Evolutionary conservation across 2,329 filamentous ascomycete genomes (phyloP).

Genomic region (Trichothecium roseum): DNA sequence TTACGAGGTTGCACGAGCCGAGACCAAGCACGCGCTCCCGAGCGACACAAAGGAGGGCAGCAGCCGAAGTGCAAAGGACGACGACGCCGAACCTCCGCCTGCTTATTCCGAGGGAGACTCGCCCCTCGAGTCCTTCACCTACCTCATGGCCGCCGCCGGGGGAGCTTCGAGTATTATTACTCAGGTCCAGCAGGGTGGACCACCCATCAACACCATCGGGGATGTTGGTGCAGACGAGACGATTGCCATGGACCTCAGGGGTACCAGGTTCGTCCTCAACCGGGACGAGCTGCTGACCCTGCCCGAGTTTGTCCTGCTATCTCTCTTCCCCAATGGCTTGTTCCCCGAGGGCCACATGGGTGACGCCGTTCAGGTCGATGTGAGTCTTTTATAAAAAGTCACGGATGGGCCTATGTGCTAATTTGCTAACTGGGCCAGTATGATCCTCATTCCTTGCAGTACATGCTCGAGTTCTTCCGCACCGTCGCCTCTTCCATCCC

Average conservation of each 20-base stretch:
- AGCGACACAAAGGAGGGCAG: constrained; percentile 68
- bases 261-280: constrained; percentile 86
- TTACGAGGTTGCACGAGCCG: constrained; percentile 50
- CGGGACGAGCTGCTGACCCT: constrained; percentile 90
- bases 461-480: constrained; percentile 99
- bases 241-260: constrained; percentile 89
- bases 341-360: constrained; percentile 95
- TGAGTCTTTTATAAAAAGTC: constrained; percentile 41
- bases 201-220: constrained; percentile 82
- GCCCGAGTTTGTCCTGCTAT: constrained; percentile 92
- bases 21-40: constrained; percentile 80
- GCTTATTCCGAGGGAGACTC: constrained; percentile 93
- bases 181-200: constrained; percentile 90
- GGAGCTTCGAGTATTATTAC: constrained; percentile 98
- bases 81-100: constrained; percentile 86
- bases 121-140: constrained; percentile 84
- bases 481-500: constrained; percentile 94
- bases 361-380: constrained; percentile 94
- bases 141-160: constrained; percentile 96
- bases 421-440: constrained; percentile 51
- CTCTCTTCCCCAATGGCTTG: constrained; percentile 96
- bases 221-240: constrained; percentile 86
- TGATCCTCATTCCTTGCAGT: constrained; percentile 89
- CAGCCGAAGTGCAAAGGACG: constrained; percentile 52
- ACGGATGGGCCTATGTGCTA: neutral